Percentiles rank a stretch among this genome's conserved stretches.
Conservation (phyloP, 1,284 basidiomycete genomes). For the Golubevia sp. region DNA sequence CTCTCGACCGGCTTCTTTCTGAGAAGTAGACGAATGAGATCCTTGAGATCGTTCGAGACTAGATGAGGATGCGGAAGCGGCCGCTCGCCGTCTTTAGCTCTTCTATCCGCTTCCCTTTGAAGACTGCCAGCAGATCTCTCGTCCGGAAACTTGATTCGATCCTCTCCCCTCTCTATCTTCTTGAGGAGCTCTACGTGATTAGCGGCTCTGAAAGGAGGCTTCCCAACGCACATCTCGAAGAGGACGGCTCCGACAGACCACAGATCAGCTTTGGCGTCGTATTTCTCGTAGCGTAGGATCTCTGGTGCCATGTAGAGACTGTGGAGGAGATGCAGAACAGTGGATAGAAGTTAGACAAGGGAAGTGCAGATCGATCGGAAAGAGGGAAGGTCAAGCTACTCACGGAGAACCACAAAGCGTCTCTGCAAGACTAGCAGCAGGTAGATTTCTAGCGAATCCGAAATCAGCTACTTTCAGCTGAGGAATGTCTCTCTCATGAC, state of each 20-base stretch:
- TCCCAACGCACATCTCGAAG: conserved; percentile 92
- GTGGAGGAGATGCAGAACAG: neutral
- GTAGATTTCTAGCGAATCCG: conserved; percentile 90
- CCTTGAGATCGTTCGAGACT: conserved; percentile 51
- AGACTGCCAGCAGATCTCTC: conserved; percentile 65
- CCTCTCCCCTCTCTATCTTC: conserved; percentile 79
- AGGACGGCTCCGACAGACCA: conserved; percentile 98
- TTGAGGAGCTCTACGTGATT: conserved; percentile 95
- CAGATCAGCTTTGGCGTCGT: conserved; percentile 95
- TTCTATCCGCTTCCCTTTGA: conserved; percentile 37
- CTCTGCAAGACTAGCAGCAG: conserved; percentile 91
- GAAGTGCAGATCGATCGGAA: neutral
- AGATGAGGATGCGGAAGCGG: conserved; percentile 42
- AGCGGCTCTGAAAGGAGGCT: conserved; percentile 89
- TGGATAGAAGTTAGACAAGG: neutral
- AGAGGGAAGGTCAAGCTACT: conserved; percentile 62
- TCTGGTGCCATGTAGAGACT: conserved; percentile 99
- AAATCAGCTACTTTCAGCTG: conserved; percentile 76
- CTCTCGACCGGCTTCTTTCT: conserved; percentile 50
- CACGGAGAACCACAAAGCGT: conserved; percentile 96
- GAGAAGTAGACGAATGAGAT: conserved; percentile 47
- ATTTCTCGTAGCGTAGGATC: conserved; percentile 94
- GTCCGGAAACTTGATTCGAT: conserved; percentile 67
- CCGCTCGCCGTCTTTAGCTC: conserved; percentile 37
- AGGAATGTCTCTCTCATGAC: conserved; percentile 21